phyloP scores from a whole-genome alignment of 768 basidiomycete species.

The Tubosaeta sp. region DNA sequence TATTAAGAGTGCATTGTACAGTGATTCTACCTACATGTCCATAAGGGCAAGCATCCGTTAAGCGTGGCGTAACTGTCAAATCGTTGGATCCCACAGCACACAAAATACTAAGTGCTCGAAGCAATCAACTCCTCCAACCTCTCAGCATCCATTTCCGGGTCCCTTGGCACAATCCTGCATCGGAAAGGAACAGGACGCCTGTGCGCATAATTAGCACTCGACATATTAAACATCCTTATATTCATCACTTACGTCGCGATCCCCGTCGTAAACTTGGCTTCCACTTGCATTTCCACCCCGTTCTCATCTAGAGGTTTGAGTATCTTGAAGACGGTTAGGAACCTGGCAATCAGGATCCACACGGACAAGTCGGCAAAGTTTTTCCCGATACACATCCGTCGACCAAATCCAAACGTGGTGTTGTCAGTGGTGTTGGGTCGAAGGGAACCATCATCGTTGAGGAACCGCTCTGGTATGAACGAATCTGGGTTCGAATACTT shows the following conservation, averaged over 20 bases:
- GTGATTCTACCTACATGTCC: neutral
- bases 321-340: slow-evolving; percentile 6
- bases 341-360: neutral
- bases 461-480: slow-evolving; percentile 8
- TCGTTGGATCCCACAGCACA: neutral
- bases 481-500: neutral
- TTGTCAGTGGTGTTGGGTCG: neutral
- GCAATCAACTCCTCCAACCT: neutral
- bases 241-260: neutral
- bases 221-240: neutral
- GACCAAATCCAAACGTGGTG: slow-evolving; percentile 22
- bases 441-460: slow-evolving; percentile 1
- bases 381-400: slow-evolving; percentile 20
- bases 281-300: slow-evolving; percentile 1
- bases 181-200: slow-evolving; percentile 6
- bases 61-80: too few relatives aligned
- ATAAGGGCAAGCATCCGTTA: too few relatives aligned
- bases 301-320: neutral
- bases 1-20: neutral
- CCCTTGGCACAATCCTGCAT: neutral
- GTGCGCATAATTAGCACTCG: neutral
- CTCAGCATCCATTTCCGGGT: neutral
- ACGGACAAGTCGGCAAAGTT: slow-evolving; percentile 14
- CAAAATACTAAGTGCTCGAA: neutral
- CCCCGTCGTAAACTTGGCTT: slow-evolving; percentile 8